Evolutionary conservation across 148 eudicot species (phyloP), one percentile per base, ranked within the genome.

Genomic region (Bassia scoparia): DNA sequence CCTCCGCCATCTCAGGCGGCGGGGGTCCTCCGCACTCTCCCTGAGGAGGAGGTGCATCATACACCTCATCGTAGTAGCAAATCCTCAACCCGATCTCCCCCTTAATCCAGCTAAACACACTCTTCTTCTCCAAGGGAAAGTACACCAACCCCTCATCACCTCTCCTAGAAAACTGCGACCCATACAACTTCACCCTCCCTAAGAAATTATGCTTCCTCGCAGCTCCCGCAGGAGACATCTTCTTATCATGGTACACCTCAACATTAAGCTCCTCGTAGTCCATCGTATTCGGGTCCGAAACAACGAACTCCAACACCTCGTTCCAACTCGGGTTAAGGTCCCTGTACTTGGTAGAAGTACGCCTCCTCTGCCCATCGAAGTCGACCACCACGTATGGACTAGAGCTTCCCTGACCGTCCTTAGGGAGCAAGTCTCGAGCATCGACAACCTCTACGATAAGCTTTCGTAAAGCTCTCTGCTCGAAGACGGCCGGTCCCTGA

Each of bases 331-430:
- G 99, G 71, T 88, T 89, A 60, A 95, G 85, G 63, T 86, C 95
- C n/a, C 89, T 72, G 27, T 62, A 59, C 58, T 85, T 83, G 9
- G 99, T 95, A 12, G 85, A 77, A 0, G 99, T 86, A 4, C 97
- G 83, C 33, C 76, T 82, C 37, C 89, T 77, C 64, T 95, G 99
- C 55, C 97, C 97, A 62, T 95, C 99, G 43, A 90, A 95, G 27
- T 95, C 97, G 0, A 82, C 88, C 20, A 90, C 87, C 33, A 95
- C 99, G 61, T 95, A 95, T 3, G 99, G 84, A 73, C 96, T 95
- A 6, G 96, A 90, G 65, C 89, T 95, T 7, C 99, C 99, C 54
- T 89, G 92, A 14, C 99, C 99, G 75, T 95, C 99, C 66, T 95
- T 95, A 0, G 99, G 99, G 33, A 95, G 94, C 11, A 95, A 83